These are phyloP conservation scores for Babesia sp. DNA, from an alignment of 169 alveolate genomes.

Conservation along the genomic window DNA sequence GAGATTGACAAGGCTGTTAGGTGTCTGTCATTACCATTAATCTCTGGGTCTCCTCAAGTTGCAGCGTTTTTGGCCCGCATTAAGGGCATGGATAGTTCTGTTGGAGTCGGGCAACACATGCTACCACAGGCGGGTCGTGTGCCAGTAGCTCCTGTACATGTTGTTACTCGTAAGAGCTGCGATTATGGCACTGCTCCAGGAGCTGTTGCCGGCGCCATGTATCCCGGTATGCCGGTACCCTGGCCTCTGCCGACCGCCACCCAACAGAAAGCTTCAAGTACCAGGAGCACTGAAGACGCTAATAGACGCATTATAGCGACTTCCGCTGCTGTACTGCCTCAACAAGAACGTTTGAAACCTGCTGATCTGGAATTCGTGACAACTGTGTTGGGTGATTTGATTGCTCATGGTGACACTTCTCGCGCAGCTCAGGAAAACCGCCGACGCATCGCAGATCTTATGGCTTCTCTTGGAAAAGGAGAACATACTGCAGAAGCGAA, in stretches of 20 bases:
- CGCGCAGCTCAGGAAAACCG: constrained; percentile 72
- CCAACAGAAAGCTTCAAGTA: constrained; percentile 72
- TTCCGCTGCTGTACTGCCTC: constrained; percentile 62
- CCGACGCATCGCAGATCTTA: constrained; percentile 71
- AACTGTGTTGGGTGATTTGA: constrained; percentile 41
- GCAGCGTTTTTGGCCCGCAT: constrained; percentile 8
- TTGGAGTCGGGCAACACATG: neutral
- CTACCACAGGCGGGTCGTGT: neutral
- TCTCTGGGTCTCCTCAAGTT: constrained; percentile 12
- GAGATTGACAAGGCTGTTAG: constrained; percentile 38
- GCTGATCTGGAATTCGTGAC: constrained; percentile 64
- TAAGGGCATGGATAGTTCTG: neutral
- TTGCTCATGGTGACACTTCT: constrained; percentile 60
- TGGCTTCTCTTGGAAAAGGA: constrained; percentile 72
- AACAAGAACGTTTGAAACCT: constrained; percentile 68
- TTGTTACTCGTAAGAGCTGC: neutral
- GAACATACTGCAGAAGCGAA: constrained; percentile 76
- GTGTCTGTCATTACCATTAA: constrained; percentile 48
- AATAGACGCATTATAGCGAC: constrained; percentile 48
- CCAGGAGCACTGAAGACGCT: constrained; percentile 69
- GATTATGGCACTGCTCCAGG: constrained; percentile 76
- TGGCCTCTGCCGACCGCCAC: constrained; percentile 89
- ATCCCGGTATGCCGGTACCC: constrained; percentile 88
- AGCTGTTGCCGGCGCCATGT: constrained; percentile 82
- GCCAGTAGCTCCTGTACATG: constrained; percentile 2